phyloP scores from a whole-genome alignment of 2,329 filamentous ascomycete genomes.

The Pseudogymnoascus sp. region DNA sequence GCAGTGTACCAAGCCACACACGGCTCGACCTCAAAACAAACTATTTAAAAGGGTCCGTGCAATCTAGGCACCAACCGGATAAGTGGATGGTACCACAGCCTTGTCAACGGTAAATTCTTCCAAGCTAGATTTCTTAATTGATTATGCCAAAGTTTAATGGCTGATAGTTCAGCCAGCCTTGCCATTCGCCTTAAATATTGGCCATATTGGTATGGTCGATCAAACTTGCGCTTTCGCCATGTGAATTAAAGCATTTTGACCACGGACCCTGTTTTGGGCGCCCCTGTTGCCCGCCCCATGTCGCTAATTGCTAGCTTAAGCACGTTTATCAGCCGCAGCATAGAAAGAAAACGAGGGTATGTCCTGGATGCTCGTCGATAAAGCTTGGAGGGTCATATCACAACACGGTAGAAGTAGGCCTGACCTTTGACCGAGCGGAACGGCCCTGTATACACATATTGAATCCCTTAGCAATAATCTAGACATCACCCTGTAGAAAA shows the following conservation, averaged over 20 bases:
- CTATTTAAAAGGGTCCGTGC: background rate
- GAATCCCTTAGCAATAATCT: no score
- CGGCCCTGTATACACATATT: no score
- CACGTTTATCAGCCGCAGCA: no score
- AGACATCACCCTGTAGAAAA: no score
- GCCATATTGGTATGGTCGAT: background rate
- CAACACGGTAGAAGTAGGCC: no score
- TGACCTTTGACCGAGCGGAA: no score
- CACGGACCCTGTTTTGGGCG: background rate
- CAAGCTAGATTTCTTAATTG: background rate
- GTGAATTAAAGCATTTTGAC: background rate
- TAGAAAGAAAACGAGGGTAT: no score
- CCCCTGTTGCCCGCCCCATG: background rate
- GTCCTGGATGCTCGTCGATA: no score
- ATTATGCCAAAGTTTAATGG: background rate
- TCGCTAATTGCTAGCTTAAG: no score
- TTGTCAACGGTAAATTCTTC: background rate
- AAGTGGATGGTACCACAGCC: background rate
- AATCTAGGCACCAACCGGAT: constrained; percentile 4
- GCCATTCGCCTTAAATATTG: background rate
- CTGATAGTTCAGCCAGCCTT: background rate
- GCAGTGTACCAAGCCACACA: background rate
- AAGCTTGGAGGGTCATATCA: no score
- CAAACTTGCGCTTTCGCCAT: background rate
- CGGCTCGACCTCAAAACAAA: background rate